These are phyloP conservation scores for Penicillium sp. DNA, from an alignment of 2,329 filamentous ascomycete species.

Conservation along the genomic window DNA sequence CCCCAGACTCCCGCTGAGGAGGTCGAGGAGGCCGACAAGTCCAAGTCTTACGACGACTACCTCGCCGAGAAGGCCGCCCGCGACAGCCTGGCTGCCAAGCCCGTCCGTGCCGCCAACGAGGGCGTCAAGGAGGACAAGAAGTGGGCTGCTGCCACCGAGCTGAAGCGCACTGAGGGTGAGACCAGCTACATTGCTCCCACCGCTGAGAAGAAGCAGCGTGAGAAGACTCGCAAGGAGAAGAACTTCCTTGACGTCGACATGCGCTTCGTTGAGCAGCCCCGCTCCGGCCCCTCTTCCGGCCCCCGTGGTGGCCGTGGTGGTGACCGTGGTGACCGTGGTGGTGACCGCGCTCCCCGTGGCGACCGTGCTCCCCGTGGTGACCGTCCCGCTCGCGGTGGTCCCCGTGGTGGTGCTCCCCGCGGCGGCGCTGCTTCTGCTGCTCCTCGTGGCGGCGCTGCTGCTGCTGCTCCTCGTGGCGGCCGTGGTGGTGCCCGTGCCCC, in stretches of 20 bases:
- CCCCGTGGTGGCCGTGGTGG: conserved; percentile 25
- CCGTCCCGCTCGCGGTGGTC: conserved; percentile 39
- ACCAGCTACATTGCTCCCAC: conserved; percentile 72
- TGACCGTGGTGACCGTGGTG: conserved; percentile 25
- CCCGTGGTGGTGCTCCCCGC: conserved; percentile 44
- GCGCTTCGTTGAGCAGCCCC: conserved; percentile 71
- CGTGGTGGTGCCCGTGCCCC: conserved; percentile 42
- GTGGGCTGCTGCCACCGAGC: conserved; percentile 80
- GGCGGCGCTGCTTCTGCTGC: conserved; percentile 39
- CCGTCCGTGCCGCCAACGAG: conserved; percentile 90
- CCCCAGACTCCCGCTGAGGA: conserved; percentile 53
- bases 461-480: conserved; percentile 40
- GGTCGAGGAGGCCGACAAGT: conserved; percentile 72
- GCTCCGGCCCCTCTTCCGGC: conserved; percentile 52
- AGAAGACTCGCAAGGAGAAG: conserved; percentile 92
- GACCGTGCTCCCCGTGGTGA: conserved; percentile 47
- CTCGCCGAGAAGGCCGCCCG: conserved; percentile 74
- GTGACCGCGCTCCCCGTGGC: conserved; percentile 23
- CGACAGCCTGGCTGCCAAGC: conserved; percentile 63
- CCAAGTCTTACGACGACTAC: conserved; percentile 87
- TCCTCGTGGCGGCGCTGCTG: conserved; percentile 28
- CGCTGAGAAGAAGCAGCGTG: conserved; percentile 74
- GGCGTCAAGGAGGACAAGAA: conserved; percentile 86
- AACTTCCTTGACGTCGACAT: conserved; percentile 85
- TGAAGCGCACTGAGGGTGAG: conserved; percentile 57